phyloP scores from a whole-genome alignment of 495 filamentous ascomycete genomes.

The Evansstolkia leycettana region DNA sequence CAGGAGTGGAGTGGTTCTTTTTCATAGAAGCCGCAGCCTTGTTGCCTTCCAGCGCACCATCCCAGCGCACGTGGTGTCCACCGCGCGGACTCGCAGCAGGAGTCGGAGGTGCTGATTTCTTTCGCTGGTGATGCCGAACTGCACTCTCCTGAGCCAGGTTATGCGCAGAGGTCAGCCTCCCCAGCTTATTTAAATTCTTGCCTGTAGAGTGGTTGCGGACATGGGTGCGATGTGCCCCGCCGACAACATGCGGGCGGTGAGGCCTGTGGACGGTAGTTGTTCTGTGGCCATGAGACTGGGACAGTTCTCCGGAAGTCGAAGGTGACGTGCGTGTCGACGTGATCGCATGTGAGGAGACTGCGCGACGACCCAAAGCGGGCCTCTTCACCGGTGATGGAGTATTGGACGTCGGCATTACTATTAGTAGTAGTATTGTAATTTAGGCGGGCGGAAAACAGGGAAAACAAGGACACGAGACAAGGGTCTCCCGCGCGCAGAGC shows the following conservation, averaged over 20 bases:
- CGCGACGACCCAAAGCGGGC: slow-evolving; percentile 34
- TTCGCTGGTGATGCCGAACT: slow-evolving; percentile 32
- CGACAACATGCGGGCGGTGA: slow-evolving; percentile 32
- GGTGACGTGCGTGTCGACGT: slow-evolving; percentile 26
- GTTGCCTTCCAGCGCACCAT: slow-evolving; percentile 19
- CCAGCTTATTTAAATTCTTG: slow-evolving; percentile 32
- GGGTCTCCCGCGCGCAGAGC: neutral
- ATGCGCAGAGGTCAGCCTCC: slow-evolving; percentile 18
- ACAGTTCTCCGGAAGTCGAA: slow-evolving; percentile 19
- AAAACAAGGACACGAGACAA: neutral
- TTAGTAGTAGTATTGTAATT: neutral
- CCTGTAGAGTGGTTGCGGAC: slow-evolving; percentile 30
- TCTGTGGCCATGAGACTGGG: slow-evolving; percentile 19
- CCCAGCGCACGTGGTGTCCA: slow-evolving; percentile 28
- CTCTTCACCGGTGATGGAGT: slow-evolving; percentile 36
- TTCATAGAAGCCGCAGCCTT: slow-evolving; percentile 25
- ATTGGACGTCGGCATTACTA: slow-evolving; percentile 11
- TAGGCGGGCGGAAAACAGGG: neutral
- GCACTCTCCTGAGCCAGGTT: slow-evolving; percentile 18
- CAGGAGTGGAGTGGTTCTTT: slow-evolving; percentile 34
- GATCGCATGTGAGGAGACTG: slow-evolving; percentile 35
- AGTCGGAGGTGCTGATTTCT: slow-evolving; percentile 36
- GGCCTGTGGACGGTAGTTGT: slow-evolving; percentile 19
- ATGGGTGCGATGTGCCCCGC: slow-evolving; percentile 30
- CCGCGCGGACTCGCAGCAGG: slow-evolving; percentile 30